Percentiles rank a stretch among this genome's conserved stretches.
phyloP scores from a whole-genome alignment of 164 flowering plant species.

The Kingdonia uniflora region DNA sequence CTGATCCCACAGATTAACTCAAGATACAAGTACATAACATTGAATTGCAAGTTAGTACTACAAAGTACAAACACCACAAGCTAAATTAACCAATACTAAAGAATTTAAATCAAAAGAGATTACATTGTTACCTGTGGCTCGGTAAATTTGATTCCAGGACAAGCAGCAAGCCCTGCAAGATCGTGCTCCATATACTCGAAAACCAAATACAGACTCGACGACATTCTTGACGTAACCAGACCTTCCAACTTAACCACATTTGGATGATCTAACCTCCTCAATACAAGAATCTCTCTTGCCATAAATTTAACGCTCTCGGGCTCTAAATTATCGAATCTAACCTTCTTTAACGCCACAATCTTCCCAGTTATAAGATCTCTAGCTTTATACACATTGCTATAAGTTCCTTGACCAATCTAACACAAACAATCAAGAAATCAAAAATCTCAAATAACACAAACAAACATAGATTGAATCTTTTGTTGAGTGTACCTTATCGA shows the following conservation, averaged over 20 bases:
- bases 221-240: constrained; percentile 83
- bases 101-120: too few relatives aligned
- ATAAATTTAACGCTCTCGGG: constrained; percentile 88
- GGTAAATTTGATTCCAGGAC: constrained; percentile 56
- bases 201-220: constrained; percentile 77
- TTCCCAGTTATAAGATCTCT: constrained; percentile 72
- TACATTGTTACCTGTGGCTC: constrained; percentile 68
- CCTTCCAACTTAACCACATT: constrained; percentile 87
- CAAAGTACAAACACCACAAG: too few relatives aligned
- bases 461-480: too few relatives aligned
- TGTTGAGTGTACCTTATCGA: constrained; percentile 51
- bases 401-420: constrained; percentile 94
- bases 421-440: not conserved
- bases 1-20: too few relatives aligned
- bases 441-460: not conserved
- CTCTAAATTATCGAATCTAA: constrained; percentile 83
- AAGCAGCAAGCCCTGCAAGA: constrained; percentile 78
- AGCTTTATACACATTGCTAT: constrained; percentile 94
- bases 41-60: too few relatives aligned
- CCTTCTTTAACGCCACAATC: constrained; percentile 90
- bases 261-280: constrained; percentile 71
- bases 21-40: too few relatives aligned
- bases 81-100: too few relatives aligned
- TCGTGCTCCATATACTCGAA: constrained; percentile 97
- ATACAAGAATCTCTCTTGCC: constrained; percentile 83